Base-by-base conservation (phyloP, 2,329 filamentous ascomycete species). In the Diaporthe aspalathi region DNA sequence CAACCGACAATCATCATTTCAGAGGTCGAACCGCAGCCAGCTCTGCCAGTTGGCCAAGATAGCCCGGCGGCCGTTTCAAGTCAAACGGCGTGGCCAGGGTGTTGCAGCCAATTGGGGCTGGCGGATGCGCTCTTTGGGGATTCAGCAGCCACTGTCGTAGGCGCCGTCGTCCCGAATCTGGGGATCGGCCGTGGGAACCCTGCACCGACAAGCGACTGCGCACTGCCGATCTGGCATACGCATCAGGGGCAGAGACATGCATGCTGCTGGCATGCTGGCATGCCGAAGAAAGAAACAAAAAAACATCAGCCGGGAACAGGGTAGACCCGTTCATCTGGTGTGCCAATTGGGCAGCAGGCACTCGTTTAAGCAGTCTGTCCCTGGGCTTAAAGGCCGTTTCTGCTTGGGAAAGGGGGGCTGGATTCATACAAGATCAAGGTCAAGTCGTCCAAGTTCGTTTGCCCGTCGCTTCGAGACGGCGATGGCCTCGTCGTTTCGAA, bases 231-330 rank as follows among this genome's bases (percentile, higher is more conserved):
- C 67, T 63, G 24, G 63, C 40, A 50, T 57, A 16, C 20, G 60
- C 69, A 50, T 43, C 70, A 72, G 50, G 57, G 60, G 67, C 52
- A 65, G 60, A 35, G 35, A 70, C 57, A 67, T 52, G 43, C 56
- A 53, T 38, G 16, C 60, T 45, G 43, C 57, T 60, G 45, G 43
- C 56, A 53, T 38, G 16, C 60, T 45, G 43, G 32, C 56, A 53
- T 38, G 16, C 60, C 60, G 60, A 63, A 12, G 60, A 38, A 60
- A 60, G 47, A 70, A 72, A 72, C 70, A 62, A 72, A 68, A n/a
- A 72, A 67, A 72, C 50, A 14, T 70, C 50, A 14, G 35, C 67
- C 16, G 38, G 66, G 38, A 71, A 71, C 38, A 66, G 22, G 70
- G 67, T 50, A 7, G 43, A 70, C 49, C 56, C 38, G 11, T 43